Evolutionary conservation across 2,329 filamentous ascomycete species (phyloP).

Genomic region (Fusarium tuaranense): DNA sequence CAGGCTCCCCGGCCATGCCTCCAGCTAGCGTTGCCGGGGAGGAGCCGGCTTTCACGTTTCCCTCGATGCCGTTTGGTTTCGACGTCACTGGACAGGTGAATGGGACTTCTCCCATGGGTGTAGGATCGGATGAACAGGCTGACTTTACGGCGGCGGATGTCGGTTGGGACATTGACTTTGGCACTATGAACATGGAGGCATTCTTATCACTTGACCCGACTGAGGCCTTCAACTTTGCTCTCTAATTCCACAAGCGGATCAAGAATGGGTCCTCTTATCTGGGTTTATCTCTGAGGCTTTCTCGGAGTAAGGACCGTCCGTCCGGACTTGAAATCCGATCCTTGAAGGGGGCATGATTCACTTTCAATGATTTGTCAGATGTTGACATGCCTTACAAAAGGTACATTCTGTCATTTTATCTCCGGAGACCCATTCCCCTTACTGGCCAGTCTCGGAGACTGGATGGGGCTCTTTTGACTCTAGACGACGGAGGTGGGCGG

Average conservation of each 20-base stretch:
- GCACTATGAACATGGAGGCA: constrained; percentile 49
- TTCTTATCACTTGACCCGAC: constrained; percentile 47
- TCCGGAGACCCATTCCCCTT: background rate
- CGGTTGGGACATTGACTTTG: constrained; percentile 48
- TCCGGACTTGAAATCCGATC: background rate
- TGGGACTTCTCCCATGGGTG: constrained; percentile 31
- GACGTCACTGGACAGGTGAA: constrained; percentile 39
- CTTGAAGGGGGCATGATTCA: background rate
- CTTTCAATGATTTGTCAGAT: constrained; percentile 5
- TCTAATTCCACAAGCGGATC: constrained; percentile 7
- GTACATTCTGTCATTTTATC: background rate
- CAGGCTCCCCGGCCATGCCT: constrained; percentile 30
- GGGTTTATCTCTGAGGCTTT: background rate
- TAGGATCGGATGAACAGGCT: constrained; percentile 37
- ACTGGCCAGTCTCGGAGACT: constrained; percentile 6
- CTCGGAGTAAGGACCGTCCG: background rate
- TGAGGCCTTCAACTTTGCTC: constrained; percentile 42
- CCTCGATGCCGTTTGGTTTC: constrained; percentile 46
- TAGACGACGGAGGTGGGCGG: background rate
- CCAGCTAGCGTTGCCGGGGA: constrained; percentile 22
- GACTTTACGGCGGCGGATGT: constrained; percentile 47
- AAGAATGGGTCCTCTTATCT: background rate
- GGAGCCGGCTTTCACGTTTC: constrained; percentile 42
- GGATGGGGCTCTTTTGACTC: constrained; percentile 14
- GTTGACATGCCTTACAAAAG: background rate